A percentile compares a stretch with the other conserved stretches of the same genome.
phyloP scores from a whole-genome alignment of 352 stramenopile species.

The Pseudoperonospora humuli region DNA sequence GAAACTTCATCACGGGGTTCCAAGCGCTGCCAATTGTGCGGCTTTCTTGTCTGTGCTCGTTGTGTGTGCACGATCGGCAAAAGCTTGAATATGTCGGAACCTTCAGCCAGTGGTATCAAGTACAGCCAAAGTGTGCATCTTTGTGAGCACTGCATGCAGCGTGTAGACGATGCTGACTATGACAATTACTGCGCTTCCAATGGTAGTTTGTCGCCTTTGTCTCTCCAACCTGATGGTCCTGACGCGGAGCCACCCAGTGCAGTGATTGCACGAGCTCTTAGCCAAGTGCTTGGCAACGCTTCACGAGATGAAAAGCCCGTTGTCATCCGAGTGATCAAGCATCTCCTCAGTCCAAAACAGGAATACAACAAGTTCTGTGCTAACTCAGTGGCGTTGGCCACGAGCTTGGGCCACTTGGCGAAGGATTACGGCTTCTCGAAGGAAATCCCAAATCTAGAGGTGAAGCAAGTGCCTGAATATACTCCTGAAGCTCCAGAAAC shows the following conservation, averaged over 20 bases:
- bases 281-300: constrained; percentile 33
- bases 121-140: constrained; percentile 33
- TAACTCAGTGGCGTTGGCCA: constrained; percentile 10
- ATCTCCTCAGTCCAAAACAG: constrained; percentile 31
- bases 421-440: constrained; percentile 14
- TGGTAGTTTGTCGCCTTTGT: constrained; percentile 12
- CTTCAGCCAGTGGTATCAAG: constrained; percentile 10
- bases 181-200: constrained; percentile 26
- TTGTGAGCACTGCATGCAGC: constrained; percentile 44
- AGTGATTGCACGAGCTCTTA: constrained; percentile 31
- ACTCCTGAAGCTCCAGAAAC: constrained; percentile 4
- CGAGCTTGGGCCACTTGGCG: constrained; percentile 12
- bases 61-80: constrained; percentile 35
- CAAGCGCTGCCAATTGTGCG: constrained; percentile 55
- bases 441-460: constrained; percentile 3
- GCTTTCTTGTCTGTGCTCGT: constrained; percentile 45
- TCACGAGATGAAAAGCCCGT: constrained; percentile 24
- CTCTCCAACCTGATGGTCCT: constrained; percentile 19
- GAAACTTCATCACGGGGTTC: constrained; percentile 14
- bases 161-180: constrained; percentile 49
- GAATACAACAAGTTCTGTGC: constrained; percentile 15
- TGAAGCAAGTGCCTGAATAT: constrained; percentile 3
- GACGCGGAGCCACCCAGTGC: constrained; percentile 14
- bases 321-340: constrained; percentile 45
- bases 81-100: constrained; percentile 2